Conservation (phyloP, 257 asterid species). For the Buddleja alternifolia region DNA sequence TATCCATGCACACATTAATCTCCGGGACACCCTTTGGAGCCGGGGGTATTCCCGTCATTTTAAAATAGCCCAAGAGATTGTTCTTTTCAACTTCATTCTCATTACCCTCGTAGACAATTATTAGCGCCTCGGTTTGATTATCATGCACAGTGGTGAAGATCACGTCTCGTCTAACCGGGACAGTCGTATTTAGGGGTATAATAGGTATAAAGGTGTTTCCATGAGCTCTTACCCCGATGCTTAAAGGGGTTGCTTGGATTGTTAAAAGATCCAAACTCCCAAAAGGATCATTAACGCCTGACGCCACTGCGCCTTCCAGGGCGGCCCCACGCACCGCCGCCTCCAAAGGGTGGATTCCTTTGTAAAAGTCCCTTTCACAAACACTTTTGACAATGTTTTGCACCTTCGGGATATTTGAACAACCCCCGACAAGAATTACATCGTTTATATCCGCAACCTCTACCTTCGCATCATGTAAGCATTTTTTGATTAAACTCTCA, state of each 20-base stretch:
- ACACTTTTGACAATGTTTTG: constrained; percentile 35
- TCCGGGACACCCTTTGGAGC: constrained; percentile 81
- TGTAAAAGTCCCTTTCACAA: constrained; percentile 49
- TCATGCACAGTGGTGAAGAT: constrained; percentile 73
- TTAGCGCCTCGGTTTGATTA: constrained; percentile 69
- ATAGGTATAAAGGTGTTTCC: constrained; percentile 61
- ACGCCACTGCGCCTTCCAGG: constrained; percentile 82
- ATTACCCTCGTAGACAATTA: constrained; percentile 72
- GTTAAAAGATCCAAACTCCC: constrained; percentile 78
- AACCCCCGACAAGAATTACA: constrained; percentile 81
- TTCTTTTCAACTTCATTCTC: constrained; percentile 53
- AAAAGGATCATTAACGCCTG: constrained; percentile 73
- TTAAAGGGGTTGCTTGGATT: constrained; percentile 69
- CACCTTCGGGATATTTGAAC: constrained; percentile 71
- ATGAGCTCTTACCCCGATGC: constrained; percentile 70
- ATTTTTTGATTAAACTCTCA: constrained; percentile 46
- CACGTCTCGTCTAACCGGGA: constrained; percentile 64
- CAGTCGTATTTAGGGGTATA: constrained; percentile 58
- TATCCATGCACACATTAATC: constrained; percentile 71
- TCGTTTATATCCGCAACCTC: constrained; percentile 56
- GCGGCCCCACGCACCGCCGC: constrained; percentile 94
- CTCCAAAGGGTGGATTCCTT: constrained; percentile 65
- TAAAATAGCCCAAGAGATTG: constrained; percentile 74
- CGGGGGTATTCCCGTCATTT: constrained; percentile 70
- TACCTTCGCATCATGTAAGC: constrained; percentile 64